Base-by-base conservation (phyloP, 345 rosid genomes). In the Linum trigynum region DNA sequence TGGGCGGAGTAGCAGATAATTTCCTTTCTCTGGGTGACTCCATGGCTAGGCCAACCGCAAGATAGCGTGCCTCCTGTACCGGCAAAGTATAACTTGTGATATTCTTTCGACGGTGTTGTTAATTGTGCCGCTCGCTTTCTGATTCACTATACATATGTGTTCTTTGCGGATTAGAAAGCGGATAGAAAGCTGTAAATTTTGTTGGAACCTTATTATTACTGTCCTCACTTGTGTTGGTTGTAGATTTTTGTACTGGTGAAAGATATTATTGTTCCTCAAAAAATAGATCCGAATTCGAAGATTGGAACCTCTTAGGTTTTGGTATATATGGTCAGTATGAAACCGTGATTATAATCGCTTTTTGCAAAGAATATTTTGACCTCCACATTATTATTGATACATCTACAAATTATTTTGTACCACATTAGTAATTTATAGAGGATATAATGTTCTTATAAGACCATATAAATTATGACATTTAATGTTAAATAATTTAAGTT, bases 1-100 rank as follows among this genome's bases (percentile, higher is more conserved):
- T 76, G 61, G 85, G 71, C 5, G 95, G 83, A 65, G 58, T 82
- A 23, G 32, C 32, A 3, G 91, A 83, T 40, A 84, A 80, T 64
- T 85, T 65, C 66, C 75, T 85, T 32, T 75, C 85, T 3, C 69
- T 88, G 3, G 92, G 84, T 45, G 97, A 83, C 4, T 77, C 95
- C 53, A 72, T 77, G 2, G 76, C 82, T 37, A 81, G 66, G 66
- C 99, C 99, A 57, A 77, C 82, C 40, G 74, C 96, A 64, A 78
- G 99, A 63, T 94, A 85, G 80, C 63, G 62, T 36, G 70, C 7
- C 70, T 38, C 68, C 57, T 69, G 66, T 68, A 39, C 74, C 73
- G 61, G 63, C 61, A 50, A 55, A 75, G 60, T 67, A 45, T 43
- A 8, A 9, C 62, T 57, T 35, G 11, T 40, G 32, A 43, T 39